Base-by-base conservation (phyloP, 129 eudicot species). In the Cynara cardunculus region DNA sequence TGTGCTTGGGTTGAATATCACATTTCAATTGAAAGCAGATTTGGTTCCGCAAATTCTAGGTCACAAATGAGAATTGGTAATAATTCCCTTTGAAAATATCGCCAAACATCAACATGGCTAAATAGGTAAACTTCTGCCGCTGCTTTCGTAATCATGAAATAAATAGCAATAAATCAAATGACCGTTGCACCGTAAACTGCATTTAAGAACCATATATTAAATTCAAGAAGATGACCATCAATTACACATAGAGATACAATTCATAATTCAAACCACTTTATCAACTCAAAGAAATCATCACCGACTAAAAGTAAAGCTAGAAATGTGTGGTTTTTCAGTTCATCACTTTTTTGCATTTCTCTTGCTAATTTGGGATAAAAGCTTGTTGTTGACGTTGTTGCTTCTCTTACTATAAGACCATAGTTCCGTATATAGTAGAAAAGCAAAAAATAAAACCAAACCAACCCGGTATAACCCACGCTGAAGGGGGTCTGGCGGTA, bases 101-200 rank as follows among this genome's bases (percentile, higher is more conserved):
- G 56, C 82, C 86, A 62, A 83, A 28, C 56, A 77, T 37, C 74
- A 71, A 39, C 86, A 77, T 83, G 82, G 34, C 86, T 77, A 77
- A 83, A 83, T 83, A 83, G 69, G 83, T 77, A 77, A 77, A 32
- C 74, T 71, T 83, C 41, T 28, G 69, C 79, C 69, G 30, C 74
- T 74, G 83, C 86, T 83, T 83, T 74, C 79, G 83, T 78, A 83
- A 83, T 72, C 86, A 83, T 78, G 86, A 78, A 83, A 83, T 83
- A 83, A 77, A 83, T 83, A 64, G 78, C 71, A 83, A 77, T 83
- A 77, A 77, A 73, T 71, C 74, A 62, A 83, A 83, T 13, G 70
- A 77, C 86, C 59, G 62, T 73, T 83, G 86, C 82, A 71, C 86
- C 82, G 69, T 4, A 37, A 81, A 37, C 82, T 83, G 86, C 86